Evolutionary conservation across 1,284 basidiomycete species (phyloP).

Genomic region (Microbotryomycetes sp.): DNA sequence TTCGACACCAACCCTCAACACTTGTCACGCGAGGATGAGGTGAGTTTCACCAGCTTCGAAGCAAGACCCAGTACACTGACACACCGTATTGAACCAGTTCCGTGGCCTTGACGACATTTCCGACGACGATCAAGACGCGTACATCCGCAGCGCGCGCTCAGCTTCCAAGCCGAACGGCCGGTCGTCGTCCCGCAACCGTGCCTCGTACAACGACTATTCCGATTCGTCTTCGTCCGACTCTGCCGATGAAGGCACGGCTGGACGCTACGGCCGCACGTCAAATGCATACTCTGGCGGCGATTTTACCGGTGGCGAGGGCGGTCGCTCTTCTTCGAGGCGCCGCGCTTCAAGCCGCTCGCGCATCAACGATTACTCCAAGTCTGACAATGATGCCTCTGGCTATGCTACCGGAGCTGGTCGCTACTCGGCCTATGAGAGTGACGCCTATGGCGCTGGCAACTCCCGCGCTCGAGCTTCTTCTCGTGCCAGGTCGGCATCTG

Average conservation of each 20-base stretch:
- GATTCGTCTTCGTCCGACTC: not conserved
- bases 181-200: no score
- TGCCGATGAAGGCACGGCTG: not conserved
- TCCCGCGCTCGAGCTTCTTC: not conserved
- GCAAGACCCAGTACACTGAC: no score
- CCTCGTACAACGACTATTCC: not conserved
- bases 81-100: not conserved
- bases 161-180: no score
- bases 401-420: not conserved
- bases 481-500: not conserved
- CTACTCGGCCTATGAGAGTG: not conserved
- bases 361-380: no score
- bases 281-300: no score
- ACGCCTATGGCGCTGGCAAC: not conserved
- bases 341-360: no score
- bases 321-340: not conserved
- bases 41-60: no score
- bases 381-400: not conserved
- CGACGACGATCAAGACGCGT: not conserved
- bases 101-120: not conserved
- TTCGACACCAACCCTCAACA: slow-evolving; percentile 21
- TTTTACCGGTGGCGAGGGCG: not conserved
- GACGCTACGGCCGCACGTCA: no score
- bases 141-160: not conserved
- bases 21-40: slow-evolving; percentile 11